A percentile compares a stretch with the other conserved stretches of the same genome.
These are phyloP conservation scores for Microsporum canis DNA, from an alignment of 2,329 filamentous ascomycete species.

Conservation along the genomic window DNA sequence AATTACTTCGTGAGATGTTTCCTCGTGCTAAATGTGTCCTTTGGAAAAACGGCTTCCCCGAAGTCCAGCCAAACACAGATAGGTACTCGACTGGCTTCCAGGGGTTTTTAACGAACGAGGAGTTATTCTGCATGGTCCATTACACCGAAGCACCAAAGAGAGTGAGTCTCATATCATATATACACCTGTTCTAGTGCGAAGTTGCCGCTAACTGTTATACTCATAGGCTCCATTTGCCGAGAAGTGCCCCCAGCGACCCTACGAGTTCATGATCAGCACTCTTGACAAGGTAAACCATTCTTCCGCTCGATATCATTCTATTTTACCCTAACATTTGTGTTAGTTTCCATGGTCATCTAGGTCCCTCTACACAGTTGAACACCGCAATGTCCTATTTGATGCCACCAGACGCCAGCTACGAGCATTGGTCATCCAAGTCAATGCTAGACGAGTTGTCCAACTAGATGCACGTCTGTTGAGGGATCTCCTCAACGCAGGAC, in stretches of 20 bases:
- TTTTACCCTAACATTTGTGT: neutral
- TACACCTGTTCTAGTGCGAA: neutral
- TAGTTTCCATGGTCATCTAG: slow-evolving; percentile 42
- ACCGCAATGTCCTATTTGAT: slow-evolving; percentile 38
- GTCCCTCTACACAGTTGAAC: slow-evolving; percentile 35
- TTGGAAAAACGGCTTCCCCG: slow-evolving; percentile 33
- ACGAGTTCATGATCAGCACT: slow-evolving; percentile 42
- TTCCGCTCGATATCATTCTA: neutral
- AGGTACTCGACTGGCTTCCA: slow-evolving; percentile 40
- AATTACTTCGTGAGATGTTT: slow-evolving; percentile 42
- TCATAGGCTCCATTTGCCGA: slow-evolving; percentile 38
- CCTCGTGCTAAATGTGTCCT: slow-evolving; percentile 40
- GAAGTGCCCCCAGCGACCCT: slow-evolving; percentile 43
- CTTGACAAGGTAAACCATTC: slow-evolving; percentile 36
- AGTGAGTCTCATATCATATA: slow-evolving; percentile 27
- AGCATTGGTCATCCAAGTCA: slow-evolving; percentile 56
- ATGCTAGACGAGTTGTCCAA: slow-evolving; percentile 31
- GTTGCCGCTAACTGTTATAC: neutral
- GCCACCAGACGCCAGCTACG: slow-evolving; percentile 32
- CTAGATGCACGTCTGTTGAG: slow-evolving; percentile 29
- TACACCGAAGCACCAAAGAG: slow-evolving; percentile 40
- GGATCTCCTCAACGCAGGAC: slow-evolving; percentile 31
- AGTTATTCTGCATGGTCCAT: slow-evolving; percentile 37
- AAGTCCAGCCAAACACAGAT: slow-evolving; percentile 27
- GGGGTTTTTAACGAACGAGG: slow-evolving; percentile 42